Evolutionary conservation across 495 filamentous ascomycete genomes (phyloP), one percentile per base, ranked within the genome.

Genomic region (Xylaria venustula): DNA sequence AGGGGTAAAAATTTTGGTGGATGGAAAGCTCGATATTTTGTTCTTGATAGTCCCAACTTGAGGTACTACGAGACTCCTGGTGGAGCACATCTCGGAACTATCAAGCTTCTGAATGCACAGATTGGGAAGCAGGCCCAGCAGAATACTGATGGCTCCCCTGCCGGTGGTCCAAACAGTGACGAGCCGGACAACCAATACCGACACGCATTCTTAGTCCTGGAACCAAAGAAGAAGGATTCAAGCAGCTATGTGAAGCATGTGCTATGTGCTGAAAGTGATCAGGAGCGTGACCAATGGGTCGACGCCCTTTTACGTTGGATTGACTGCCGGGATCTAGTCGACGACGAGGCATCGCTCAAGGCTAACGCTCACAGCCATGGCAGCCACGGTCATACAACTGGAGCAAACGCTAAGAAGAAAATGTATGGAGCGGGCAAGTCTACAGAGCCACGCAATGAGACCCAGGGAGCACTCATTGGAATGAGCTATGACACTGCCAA

Each of bases 1-100:
- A 81, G 89, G 57, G 94, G 94, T 25, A 98, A 98, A 78, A 97
- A 97, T 65, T 98, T 98, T 74, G 94, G 94, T 23, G 94, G 94
- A n/a, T 98, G 94, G 94, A 98, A 98, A 71, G 91, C 91, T 15
- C 83, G 94, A 55, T 98, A 90, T 70, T 98, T 98, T 66, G 82
- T 96, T 45, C 83, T 98, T 0, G 91, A 98, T 67, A 92, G 92
- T 1, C 90, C 95, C 15, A 82, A 91, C 36, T 75, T 98, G 63
- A 91, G 88, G 67, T 98, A 98, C 71, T 97, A 91, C 68, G 94
- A 98, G 72, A 83, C 86, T 3, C 90, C 89, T 0, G 91, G 92
- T 42, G 94, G 94, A 12, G 81, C 91, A 25, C 90, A 96, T 70
- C 77, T 98, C 51, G 94, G 94, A 9, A 93, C 92, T 20, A 97